Percentiles rank a stretch among this genome's conserved stretches.
These are phyloP conservation scores for Trapa bicornis DNA, from an alignment of 345 rosid species.

Conservation along the genomic window DNA sequence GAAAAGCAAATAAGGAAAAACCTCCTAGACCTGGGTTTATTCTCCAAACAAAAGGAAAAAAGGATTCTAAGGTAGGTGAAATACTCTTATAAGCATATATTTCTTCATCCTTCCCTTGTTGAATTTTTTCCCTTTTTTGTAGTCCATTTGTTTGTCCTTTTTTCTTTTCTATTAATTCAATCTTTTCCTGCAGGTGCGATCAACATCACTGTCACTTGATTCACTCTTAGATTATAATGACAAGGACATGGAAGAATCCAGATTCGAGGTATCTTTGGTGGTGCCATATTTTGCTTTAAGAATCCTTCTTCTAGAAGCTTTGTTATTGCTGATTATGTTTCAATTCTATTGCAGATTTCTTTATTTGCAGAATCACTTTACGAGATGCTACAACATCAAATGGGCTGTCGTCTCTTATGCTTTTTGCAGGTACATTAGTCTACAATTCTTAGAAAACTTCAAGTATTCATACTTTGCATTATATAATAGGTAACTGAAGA, in stretches of 20 bases:
- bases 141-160: background rate
- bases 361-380: conserved; percentile 80
- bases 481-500: background rate
- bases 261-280: conserved; percentile 55
- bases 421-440: conserved; percentile 67
- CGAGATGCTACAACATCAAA: conserved; percentile 94
- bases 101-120: background rate
- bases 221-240: conserved; percentile 87
- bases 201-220: conserved; percentile 76
- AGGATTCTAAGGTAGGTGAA: conserved; percentile 55
- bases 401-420: conserved; percentile 64
- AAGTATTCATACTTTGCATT: background rate
- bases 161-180: conserved; percentile 4
- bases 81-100: background rate
- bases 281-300: conserved; percentile 1
- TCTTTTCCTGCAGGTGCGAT: conserved; percentile 41
- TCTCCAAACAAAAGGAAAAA: conserved; percentile 45
- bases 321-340: background rate
- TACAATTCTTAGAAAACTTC: background rate
- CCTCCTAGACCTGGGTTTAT: conserved; percentile 78
- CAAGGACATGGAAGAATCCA: conserved; percentile 76
- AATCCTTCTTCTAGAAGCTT: background rate
- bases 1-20: conserved; percentile 38
- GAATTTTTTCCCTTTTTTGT: background rate
- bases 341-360: conserved; percentile 51